A percentile compares a stretch with the other conserved stretches of the same genome.
These are phyloP conservation scores for Aspergillus brunneoviolaceus DNA, from an alignment of 2,329 filamentous ascomycete genomes.

Conservation along the genomic window DNA sequence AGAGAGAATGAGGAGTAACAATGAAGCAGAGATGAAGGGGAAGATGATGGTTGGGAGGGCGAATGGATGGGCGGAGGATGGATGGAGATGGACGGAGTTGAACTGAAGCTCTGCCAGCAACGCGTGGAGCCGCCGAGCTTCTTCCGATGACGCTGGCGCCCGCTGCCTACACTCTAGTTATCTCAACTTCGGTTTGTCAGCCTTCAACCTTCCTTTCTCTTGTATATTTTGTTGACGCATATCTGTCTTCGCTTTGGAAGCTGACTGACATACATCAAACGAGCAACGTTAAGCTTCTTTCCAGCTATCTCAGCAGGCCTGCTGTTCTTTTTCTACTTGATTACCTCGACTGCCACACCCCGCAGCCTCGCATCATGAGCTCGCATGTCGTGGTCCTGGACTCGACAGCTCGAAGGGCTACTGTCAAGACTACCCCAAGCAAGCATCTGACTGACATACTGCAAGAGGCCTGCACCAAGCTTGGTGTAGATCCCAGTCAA, in stretches of 20 bases:
- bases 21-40: constrained; percentile 18
- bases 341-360: constrained; percentile 12
- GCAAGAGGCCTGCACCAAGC: constrained; percentile 81
- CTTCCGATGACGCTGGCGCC: constrained; percentile 27
- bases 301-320: neutral
- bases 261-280: neutral
- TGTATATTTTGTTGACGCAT: neutral
- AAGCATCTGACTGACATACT: constrained; percentile 83
- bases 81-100: constrained; percentile 20
- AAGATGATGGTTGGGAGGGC: constrained; percentile 14
- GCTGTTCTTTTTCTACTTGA: neutral
- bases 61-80: constrained; percentile 23
- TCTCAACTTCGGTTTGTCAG: neutral
- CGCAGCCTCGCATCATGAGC: constrained; percentile 59
- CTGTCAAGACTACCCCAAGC: constrained; percentile 77
- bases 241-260: neutral
- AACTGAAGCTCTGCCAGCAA: constrained; percentile 29
- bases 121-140: constrained; percentile 26
- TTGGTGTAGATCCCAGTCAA: constrained; percentile 69
- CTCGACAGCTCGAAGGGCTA: constrained; percentile 71
- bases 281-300: neutral
- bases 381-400: constrained; percentile 87
- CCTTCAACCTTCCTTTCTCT: neutral
- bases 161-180: constrained; percentile 24
- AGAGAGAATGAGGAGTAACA: constrained; percentile 4